Percentiles rank a stretch among this genome's conserved stretches.
These are phyloP conservation scores for Sporisorium sorghi DNA, from an alignment of 1,284 basidiomycete species.

Conservation along the genomic window DNA sequence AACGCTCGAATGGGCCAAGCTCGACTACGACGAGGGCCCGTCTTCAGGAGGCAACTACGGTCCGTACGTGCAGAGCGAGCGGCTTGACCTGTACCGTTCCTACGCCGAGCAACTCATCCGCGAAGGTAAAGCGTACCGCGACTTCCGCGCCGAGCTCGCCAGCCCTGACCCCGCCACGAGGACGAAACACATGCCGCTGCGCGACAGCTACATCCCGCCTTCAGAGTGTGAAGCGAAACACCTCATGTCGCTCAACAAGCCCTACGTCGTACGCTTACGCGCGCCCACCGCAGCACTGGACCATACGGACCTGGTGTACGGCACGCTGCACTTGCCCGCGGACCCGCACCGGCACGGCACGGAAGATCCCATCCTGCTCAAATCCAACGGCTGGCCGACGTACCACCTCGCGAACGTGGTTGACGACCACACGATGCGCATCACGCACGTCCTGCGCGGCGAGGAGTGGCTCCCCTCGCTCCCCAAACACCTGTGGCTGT, in stretches of 20 bases:
- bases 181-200: slow-evolving; percentile 77
- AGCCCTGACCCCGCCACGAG: slow-evolving; percentile 75
- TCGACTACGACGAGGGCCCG: slow-evolving; percentile 89
- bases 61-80: slow-evolving; percentile 78
- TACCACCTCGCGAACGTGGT: slow-evolving; percentile 96
- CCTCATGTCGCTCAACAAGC: slow-evolving; percentile 80
- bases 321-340: slow-evolving; percentile 75
- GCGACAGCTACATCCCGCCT: slow-evolving; percentile 81
- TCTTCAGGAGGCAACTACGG: slow-evolving; percentile 67
- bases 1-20: slow-evolving; percentile 89
- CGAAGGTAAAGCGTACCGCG: slow-evolving; percentile 90
- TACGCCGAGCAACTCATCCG: slow-evolving; percentile 82
- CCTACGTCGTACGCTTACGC: slow-evolving; percentile 80
- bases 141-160: slow-evolving; percentile 82
- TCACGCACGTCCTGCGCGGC: slow-evolving; percentile 93
- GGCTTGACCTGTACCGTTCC: slow-evolving; percentile 82
- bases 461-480: slow-evolving; percentile 98
- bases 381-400: slow-evolving; percentile 91
- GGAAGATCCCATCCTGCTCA: slow-evolving; percentile 92
- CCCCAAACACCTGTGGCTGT: slow-evolving; percentile 91
- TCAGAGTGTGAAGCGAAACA: slow-evolving; percentile 82
- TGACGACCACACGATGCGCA: slow-evolving; percentile 94
- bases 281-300: slow-evolving; percentile 21
- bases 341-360: slow-evolving; percentile 64
- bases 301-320: slow-evolving; percentile 80